Evolutionary conservation across 164 flowering plant genomes (phyloP).

Genomic region (Vitis rotundifolia): DNA sequence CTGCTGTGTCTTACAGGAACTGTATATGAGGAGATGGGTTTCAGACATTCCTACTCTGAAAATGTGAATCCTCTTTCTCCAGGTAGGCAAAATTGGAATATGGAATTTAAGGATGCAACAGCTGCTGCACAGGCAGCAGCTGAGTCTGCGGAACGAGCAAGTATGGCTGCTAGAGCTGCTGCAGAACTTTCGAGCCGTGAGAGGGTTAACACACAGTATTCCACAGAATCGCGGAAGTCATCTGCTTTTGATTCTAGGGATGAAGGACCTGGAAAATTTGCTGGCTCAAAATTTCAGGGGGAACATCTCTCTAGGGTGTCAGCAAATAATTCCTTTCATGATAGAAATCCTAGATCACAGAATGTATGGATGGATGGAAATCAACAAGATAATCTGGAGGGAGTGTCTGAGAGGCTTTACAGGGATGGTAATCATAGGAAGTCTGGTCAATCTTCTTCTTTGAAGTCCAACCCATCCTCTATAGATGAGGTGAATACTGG

Average conservation of each 20-base stretch:
- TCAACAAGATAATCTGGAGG: slow-evolving; percentile 16
- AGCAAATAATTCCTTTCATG: slow-evolving; percentile 6
- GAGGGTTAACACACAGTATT: slow-evolving; percentile 32
- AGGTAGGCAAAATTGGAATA: slow-evolving; percentile 51
- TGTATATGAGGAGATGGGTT: slow-evolving; percentile 23
- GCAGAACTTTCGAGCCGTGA: slow-evolving; percentile 71
- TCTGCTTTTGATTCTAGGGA: slow-evolving; percentile 19
- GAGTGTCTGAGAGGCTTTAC: slow-evolving; percentile 15
- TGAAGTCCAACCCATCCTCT: slow-evolving; percentile 20
- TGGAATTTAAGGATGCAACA: slow-evolving; percentile 92
- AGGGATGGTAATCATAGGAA: slow-evolving; percentile 16
- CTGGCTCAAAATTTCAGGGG: slow-evolving; percentile 15
- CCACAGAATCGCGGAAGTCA: slow-evolving; percentile 38
- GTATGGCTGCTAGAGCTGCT: slow-evolving; percentile 96
- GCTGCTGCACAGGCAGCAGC: slow-evolving; percentile 98
- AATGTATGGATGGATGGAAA: slow-evolving; percentile 9
- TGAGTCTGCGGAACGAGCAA: slow-evolving; percentile 93
- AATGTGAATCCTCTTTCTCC: slow-evolving; percentile 23
- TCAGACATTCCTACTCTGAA: slow-evolving; percentile 24
- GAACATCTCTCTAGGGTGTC: slow-evolving; percentile 16
- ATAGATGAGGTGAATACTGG: slow-evolving; percentile 18
- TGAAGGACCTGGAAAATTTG: slow-evolving; percentile 17
- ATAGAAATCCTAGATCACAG: slow-evolving; percentile 16
- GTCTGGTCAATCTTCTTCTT: slow-evolving; percentile 29
- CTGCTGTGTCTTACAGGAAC: slow-evolving; percentile 29